A percentile compares a stretch with the other conserved stretches of the same genome.
Conservation (phyloP, 2,329 filamentous ascomycete species). For the Clarireedia homoeocarpa region DNA sequence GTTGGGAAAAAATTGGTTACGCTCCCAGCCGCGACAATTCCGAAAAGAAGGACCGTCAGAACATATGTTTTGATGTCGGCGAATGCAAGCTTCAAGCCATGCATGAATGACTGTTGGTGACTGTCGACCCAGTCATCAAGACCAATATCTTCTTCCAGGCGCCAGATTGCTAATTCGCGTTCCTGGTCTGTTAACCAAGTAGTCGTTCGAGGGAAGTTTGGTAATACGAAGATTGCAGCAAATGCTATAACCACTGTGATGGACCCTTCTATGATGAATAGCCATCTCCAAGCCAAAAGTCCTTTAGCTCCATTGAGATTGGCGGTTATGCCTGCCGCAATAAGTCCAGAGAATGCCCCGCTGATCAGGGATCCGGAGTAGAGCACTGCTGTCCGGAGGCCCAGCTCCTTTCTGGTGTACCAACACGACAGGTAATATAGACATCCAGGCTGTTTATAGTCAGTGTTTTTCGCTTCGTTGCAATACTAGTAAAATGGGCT, state of each 20-base stretch:
- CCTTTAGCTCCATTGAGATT: slow-evolving; percentile 53
- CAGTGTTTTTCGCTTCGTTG: too few species aligned
- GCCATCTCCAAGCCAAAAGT: slow-evolving; percentile 54
- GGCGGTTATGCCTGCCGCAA: slow-evolving; percentile 56
- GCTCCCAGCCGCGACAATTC: slow-evolving; percentile 48
- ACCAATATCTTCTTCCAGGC: slow-evolving; percentile 54
- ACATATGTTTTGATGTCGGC: slow-evolving; percentile 42
- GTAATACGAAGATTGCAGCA: slow-evolving; percentile 48
- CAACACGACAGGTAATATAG: slow-evolving; percentile 57
- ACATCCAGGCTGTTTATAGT: slow-evolving; percentile 40
- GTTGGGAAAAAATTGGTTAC: slow-evolving; percentile 66
- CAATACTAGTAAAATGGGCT: not conserved
- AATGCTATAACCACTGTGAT: slow-evolving; percentile 56
- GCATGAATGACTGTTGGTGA: slow-evolving; percentile 16
- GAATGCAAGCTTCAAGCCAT: slow-evolving; percentile 45
- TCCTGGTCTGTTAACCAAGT: slow-evolving; percentile 50
- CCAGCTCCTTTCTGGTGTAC: slow-evolving; percentile 64
- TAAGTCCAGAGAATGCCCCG: slow-evolving; percentile 62
- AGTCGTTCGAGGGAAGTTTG: slow-evolving; percentile 58
- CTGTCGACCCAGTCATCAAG: slow-evolving; percentile 10
- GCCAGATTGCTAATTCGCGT: slow-evolving; percentile 48
- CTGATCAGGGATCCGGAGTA: slow-evolving; percentile 63
- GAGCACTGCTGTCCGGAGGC: slow-evolving; percentile 55
- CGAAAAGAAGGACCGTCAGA: slow-evolving; percentile 37
- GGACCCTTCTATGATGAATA: slow-evolving; percentile 64